Evolutionary conservation across 257 asterid species (phyloP).

Genomic region (Galeopsis tetrahit): DNA sequence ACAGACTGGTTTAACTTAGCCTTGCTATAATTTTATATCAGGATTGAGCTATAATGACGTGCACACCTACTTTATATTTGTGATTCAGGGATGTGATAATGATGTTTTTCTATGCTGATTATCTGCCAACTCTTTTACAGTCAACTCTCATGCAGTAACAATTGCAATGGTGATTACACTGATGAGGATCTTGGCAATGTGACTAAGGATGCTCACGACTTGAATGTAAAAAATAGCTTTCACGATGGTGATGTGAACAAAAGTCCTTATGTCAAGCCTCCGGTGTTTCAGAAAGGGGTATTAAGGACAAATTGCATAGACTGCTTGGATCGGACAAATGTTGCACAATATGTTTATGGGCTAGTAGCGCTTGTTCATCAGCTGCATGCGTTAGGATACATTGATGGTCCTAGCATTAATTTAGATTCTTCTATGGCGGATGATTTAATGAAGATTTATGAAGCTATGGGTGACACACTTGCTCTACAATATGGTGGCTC

Average conservation of each 20-base stretch:
- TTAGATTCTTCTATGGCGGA: slow-evolving; percentile 72
- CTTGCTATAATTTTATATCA: slow-evolving; percentile 1
- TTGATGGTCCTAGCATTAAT: slow-evolving; percentile 50
- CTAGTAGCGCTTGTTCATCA: slow-evolving; percentile 84
- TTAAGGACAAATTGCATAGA: slow-evolving; percentile 95
- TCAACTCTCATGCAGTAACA: slow-evolving; percentile 44
- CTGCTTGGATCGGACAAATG: slow-evolving; percentile 96
- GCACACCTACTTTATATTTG: background rate
- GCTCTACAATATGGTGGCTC: slow-evolving; percentile 98
- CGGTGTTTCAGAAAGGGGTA: slow-evolving; percentile 80
- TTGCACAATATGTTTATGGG: slow-evolving; percentile 93
- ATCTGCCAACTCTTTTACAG: slow-evolving; percentile 35
- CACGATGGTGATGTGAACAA: slow-evolving; percentile 33
- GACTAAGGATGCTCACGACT: slow-evolving; percentile 28
- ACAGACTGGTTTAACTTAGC: background rate
- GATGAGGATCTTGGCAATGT: slow-evolving; percentile 39
- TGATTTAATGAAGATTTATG: slow-evolving; percentile 79
- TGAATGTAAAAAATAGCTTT: slow-evolving; percentile 29
- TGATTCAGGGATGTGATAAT: background rate
- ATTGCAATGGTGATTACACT: slow-evolving; percentile 42
- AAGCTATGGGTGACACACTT: slow-evolving; percentile 96
- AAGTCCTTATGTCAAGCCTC: slow-evolving; percentile 43
- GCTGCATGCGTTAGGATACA: slow-evolving; percentile 74
- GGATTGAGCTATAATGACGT: background rate
- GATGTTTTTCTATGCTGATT: slow-evolving; percentile 12